Conservation (phyloP, 768 basidiomycete species). For the Macrolepiota dolichaula region DNA sequence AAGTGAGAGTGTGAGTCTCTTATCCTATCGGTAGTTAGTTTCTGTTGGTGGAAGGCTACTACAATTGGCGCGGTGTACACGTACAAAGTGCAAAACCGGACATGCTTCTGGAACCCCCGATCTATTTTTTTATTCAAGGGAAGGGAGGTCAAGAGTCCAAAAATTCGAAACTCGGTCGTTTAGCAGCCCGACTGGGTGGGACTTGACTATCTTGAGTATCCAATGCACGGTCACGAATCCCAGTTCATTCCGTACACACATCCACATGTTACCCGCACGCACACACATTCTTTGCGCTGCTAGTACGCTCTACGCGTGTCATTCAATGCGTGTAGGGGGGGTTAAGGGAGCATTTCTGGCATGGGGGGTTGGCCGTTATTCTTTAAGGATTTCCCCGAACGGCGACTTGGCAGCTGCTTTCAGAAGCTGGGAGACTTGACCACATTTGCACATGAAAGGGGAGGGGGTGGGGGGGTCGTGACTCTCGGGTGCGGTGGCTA, state of each 20-base stretch:
- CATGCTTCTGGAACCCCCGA: background rate
- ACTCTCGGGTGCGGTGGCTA: background rate
- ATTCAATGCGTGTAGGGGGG: too few relatives aligned
- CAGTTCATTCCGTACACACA: too few relatives aligned
- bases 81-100: background rate
- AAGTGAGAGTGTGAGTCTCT: background rate
- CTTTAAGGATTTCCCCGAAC: background rate
- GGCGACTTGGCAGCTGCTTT: background rate
- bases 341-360: too few relatives aligned
- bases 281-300: too few relatives aligned
- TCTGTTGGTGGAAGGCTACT: background rate
- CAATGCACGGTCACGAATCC: too few relatives aligned
- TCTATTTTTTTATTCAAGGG: background rate
- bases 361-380: too few relatives aligned
- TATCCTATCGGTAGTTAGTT: background rate
- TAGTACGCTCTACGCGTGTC: too few relatives aligned
- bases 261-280: too few relatives aligned
- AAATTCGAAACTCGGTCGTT: too few relatives aligned
- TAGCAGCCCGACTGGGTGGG: too few relatives aligned
- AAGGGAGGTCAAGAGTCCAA: background rate
- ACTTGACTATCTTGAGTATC: too few relatives aligned
- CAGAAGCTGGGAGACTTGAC: background rate
- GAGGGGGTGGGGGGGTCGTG: too few relatives aligned
- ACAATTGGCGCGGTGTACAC: background rate
- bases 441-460: background rate